Evolutionary conservation across 768 basidiomycete genomes (phyloP), one percentile per base, ranked within the genome.

Genomic region (Lactifluus rugatus): DNA sequence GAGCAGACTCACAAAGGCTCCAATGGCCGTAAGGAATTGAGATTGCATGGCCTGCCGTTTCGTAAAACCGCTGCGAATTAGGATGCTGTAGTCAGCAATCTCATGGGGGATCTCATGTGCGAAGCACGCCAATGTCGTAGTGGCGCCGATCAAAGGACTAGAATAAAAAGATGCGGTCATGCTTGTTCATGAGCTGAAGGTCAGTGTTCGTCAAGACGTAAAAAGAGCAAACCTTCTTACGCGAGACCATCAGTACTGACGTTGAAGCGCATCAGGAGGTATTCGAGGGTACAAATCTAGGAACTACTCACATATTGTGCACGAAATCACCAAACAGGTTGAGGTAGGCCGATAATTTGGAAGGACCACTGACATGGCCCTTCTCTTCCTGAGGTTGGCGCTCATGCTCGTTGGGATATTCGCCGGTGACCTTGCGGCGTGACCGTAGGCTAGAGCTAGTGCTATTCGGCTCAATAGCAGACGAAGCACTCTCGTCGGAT

Each of bases 111-210:
- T 94, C 72, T 95, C 92, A 69, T 95, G 91, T 2, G 89, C 90
- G 67, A 94, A 95, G 68, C 92, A 94, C 25, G 93, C 93, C 47
- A 95, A 78, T n/a, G 92, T 93, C 2, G 92, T 94, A 44, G 92
- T 93, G 36, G 93, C 92, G 44, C 93, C 93, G 61, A 95, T 90
- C 57, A 93, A 75, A 3, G 93, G 93, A 34, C 89, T 90, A n/a
- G 90, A 91, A 69, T 94, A 94, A 76, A 94, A 95, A n/a, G 90
- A 92, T 52, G 93, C 92, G 16, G 91, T 87, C 89, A 95, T 93
- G 32, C 90, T 92, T 64, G 55, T 36, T 48, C 34, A 60, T 41
- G 54, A 26, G 25, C 41, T 36, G 41, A 46, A 23, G 53, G 39
- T 25, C 28, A 21, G 34, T 9, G 37, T 44, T 23, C 11, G 42